Evolutionary conservation across 2,329 filamentous ascomycete genomes (phyloP).

Genomic region (Gremmenia infestans): DNA sequence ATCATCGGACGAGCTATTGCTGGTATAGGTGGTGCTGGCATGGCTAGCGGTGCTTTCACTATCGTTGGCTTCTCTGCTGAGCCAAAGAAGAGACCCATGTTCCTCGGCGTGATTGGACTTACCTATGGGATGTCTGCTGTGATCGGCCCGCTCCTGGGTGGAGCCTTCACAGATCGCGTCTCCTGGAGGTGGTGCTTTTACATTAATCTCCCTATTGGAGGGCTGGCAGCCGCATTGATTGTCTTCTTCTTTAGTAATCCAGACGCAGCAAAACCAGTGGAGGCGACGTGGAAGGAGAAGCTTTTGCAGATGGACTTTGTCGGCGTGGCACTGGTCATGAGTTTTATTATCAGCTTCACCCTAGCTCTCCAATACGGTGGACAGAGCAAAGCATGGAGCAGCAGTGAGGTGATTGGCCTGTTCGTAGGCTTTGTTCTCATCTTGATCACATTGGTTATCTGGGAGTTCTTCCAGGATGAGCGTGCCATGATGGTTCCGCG

Average conservation of each 20-base stretch:
- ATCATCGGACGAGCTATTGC: constrained; percentile 29
- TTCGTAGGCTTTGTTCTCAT: constrained; percentile 14
- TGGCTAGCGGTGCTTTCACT: constrained; percentile 35
- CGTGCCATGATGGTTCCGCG: constrained; percentile 18
- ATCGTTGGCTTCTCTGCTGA: constrained; percentile 34
- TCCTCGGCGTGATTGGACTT: constrained; percentile 23
- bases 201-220: constrained; percentile 29
- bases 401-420: constrained; percentile 17
- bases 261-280: constrained; percentile 31
- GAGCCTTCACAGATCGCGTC: constrained; percentile 31
- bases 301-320: constrained; percentile 36
- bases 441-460: constrained; percentile 15
- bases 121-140: constrained; percentile 15
- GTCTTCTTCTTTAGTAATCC: constrained; percentile 38
- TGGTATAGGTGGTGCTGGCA: constrained; percentile 20
- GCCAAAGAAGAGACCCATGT: constrained; percentile 6
- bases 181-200: constrained; percentile 34
- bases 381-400: constrained; percentile 27
- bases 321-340: constrained; percentile 29
- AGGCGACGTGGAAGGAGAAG: constrained; percentile 36
- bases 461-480: constrained; percentile 22
- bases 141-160: constrained; percentile 29
- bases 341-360: constrained; percentile 29
- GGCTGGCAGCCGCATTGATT: not conserved
- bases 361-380: constrained; percentile 33